These are phyloP conservation scores for Hanseniaspora guilliermondii DNA, from an alignment of 805 yeast species.

Conservation along the genomic window DNA sequence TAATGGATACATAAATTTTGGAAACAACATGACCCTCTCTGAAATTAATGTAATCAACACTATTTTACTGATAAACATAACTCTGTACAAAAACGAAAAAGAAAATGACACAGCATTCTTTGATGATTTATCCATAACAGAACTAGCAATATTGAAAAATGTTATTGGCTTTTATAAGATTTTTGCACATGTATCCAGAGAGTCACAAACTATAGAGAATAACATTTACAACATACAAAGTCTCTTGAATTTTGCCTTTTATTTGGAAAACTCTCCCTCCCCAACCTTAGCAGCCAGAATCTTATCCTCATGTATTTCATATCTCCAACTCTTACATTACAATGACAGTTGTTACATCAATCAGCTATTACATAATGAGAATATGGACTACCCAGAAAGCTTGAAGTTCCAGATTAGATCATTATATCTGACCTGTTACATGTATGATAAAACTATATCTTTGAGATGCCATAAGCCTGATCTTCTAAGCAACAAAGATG, in stretches of 20 bases:
- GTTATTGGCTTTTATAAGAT: constrained; percentile 1
- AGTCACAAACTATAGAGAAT: background rate
- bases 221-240: constrained; percentile 6
- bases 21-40: background rate
- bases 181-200: background rate
- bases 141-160: background rate
- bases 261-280: constrained; percentile 9
- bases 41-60: background rate
- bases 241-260: background rate
- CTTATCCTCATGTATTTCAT: constrained; percentile 2
- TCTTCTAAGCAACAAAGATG: constrained; percentile 1
- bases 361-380: background rate
- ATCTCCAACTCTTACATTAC: background rate
- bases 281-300: constrained; percentile 5
- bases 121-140: constrained; percentile 5
- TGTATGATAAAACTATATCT: constrained; percentile 1
- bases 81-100: background rate
- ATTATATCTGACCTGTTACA: constrained; percentile 1
- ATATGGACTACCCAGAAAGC: background rate
- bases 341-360: constrained; percentile 6
- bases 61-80: background rate
- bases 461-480: constrained; percentile 5
- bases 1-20: background rate
- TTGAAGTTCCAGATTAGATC: constrained; percentile 5
- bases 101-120: background rate